phyloP scores from a whole-genome alignment of 345 rosid genomes.

The Acer negundo region DNA sequence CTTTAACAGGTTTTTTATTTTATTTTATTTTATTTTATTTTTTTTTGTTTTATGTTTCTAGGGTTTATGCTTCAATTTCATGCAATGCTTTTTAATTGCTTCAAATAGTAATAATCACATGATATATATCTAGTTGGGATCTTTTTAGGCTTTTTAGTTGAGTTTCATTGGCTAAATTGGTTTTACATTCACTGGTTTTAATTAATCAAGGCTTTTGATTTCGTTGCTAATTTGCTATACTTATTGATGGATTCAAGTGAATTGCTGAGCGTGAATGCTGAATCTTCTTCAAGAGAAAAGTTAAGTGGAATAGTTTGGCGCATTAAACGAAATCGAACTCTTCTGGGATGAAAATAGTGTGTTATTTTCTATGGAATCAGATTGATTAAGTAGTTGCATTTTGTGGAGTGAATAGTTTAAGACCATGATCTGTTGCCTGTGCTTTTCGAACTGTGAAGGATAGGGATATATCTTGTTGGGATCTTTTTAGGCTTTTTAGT shows the following conservation, averaged over 20 bases:
- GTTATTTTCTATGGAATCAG: neutral
- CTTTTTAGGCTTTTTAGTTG: neutral
- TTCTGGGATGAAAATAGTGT: neutral
- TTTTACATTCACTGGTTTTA: too few relatives aligned
- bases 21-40: too few relatives aligned
- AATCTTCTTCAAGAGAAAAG: too few relatives aligned
- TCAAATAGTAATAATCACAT: neutral
- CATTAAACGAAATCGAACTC: neutral
- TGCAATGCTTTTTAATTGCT: neutral
- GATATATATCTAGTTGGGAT: too few relatives aligned
- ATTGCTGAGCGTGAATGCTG: too few relatives aligned
- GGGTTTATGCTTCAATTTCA: neutral
- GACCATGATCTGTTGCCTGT: neutral
- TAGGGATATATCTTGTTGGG: too few relatives aligned
- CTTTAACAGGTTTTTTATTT: too few relatives aligned
- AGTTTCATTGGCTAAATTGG: neutral
- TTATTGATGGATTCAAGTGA: neutral
- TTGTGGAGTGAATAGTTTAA: neutral
- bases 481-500: neutral
- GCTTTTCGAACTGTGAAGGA: neutral
- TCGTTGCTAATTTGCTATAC: neutral
- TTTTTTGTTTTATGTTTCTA: neutral
- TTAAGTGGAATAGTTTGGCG: neutral
- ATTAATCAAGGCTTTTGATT: neutral
- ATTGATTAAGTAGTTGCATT: neutral